These are phyloP conservation scores for Rutstroemia sp. DNA, from an alignment of 2,329 filamentous ascomycete species.

Conservation along the genomic window DNA sequence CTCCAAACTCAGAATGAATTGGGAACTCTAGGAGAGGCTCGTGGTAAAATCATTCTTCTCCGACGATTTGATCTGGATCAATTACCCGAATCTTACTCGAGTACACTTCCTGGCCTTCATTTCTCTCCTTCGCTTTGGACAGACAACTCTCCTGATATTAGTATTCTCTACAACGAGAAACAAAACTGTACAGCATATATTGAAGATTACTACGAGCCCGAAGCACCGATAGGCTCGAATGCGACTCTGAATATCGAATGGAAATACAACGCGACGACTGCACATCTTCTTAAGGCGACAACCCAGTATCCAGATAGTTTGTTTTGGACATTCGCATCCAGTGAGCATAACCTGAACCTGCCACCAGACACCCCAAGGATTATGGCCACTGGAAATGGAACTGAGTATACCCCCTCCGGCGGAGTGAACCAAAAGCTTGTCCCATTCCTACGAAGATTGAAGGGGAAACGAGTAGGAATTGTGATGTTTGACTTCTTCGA, in stretches of 20 bases:
- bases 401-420: conserved; percentile 30
- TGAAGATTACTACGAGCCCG: conserved; percentile 42
- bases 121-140: conserved; percentile 38
- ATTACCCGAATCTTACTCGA: conserved; percentile 31
- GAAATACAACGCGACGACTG: conserved; percentile 38
- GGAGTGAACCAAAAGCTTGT: conserved; percentile 40
- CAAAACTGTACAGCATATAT: conserved; percentile 37
- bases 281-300: conserved; percentile 35
- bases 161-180: conserved; percentile 35
- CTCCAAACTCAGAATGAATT: conserved; percentile 31
- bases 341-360: conserved; percentile 33
- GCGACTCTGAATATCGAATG: conserved; percentile 34
- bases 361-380: conserved; percentile 37
- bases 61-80: conserved; percentile 64
- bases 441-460: conserved; percentile 30
- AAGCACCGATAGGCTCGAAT: conserved; percentile 26
- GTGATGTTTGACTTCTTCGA: conserved; percentile 47
- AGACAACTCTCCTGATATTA: conserved; percentile 35
- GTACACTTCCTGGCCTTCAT: conserved; percentile 38
- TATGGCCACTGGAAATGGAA: conserved; percentile 39
- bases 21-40: conserved; percentile 60
- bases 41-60: conserved; percentile 79
- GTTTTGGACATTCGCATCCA: conserved; percentile 42
- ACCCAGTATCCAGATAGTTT: conserved; percentile 30
- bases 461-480: conserved; percentile 40